Base-by-base conservation (phyloP, 2,329 filamentous ascomycete species). In the Penicillium sp. region DNA sequence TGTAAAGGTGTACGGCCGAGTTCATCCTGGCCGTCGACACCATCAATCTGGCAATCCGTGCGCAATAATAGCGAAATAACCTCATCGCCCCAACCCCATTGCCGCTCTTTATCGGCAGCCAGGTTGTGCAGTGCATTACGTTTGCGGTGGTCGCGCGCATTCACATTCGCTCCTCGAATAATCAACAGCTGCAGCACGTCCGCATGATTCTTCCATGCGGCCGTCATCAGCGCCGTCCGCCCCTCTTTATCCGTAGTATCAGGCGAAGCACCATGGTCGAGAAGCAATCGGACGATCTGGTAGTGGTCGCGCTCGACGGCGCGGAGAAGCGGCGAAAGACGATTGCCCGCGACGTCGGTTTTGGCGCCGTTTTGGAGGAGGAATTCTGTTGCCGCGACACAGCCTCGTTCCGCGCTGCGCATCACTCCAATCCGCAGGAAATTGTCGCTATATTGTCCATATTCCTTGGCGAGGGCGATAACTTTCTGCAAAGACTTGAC, bases 1-100 rank as follows among this genome's bases (percentile, higher is more conserved):
- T 84, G 75, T 34, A 85, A 64, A 2, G 83, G 78, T 24, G 79
- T 82, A 10, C 82, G 74, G 8, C 78, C 77, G 18, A 78, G 63
- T 45, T 73, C 71, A 60, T 80, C 78, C 23, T 70, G 68, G 0
- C 70, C 73, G 1, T 64, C 63, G 3, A 61, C 59, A 6, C 71
- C 74, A 54, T 78, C 75, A 24, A 79, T 63, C 9, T 65, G 59
- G 51, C 75, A 74, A 18, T 68, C 63, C 4, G 70, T 72, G 17
- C 63, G 58, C 40, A 80, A 55, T 30, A 80, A 52, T 43, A 75
- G 49, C 13, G 68, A 63, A 15, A 80, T 69, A 15, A 78, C 72
- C 52, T 78, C 72, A 24, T 75, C 66, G 1, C 73, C 75, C 77
- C 77, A 80, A 30, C 78, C 74, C 51, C 52, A 63, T 5, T 51